phyloP scores from a whole-genome alignment of 257 asterid genomes.

The Ehretia macrophylla region DNA sequence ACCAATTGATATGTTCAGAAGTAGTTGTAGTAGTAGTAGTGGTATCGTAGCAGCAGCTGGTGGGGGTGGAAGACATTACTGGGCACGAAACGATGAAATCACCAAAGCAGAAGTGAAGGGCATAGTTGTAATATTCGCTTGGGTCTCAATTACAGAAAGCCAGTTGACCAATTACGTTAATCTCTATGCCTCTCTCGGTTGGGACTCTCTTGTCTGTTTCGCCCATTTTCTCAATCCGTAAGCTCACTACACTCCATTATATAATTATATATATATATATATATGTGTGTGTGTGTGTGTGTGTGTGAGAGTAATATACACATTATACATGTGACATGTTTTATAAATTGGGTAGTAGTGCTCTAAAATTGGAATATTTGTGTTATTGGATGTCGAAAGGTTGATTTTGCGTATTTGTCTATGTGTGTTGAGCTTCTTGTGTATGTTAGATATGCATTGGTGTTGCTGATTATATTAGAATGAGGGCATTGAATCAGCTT shows the following conservation, averaged over 20 bases:
- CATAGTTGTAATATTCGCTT: conserved; percentile 51
- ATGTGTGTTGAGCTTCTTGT: too few relatives aligned
- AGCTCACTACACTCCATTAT: conserved; percentile 12
- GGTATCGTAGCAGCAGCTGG: conserved; percentile 26
- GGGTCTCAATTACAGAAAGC: conserved; percentile 57
- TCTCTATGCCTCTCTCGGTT: conserved; percentile 68
- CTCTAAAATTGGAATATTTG: too few relatives aligned
- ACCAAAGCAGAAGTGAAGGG: conserved; percentile 45
- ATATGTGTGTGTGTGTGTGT: too few relatives aligned
- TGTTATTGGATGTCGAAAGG: too few relatives aligned
- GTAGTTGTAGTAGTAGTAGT: conserved; percentile 5
- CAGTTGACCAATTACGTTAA: conserved; percentile 43
- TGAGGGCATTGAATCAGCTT: too few relatives aligned
- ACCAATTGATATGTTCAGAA: conserved; percentile 25
- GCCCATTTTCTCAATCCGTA: conserved; percentile 78
- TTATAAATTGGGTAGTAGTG: too few relatives aligned
- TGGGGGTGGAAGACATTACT: conserved; percentile 48
- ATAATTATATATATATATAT: neutral
- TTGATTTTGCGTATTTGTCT: too few relatives aligned
- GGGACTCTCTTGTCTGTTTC: conserved; percentile 70
- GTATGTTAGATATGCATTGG: too few relatives aligned
- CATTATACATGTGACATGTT: too few relatives aligned
- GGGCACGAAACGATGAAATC: conserved; percentile 42
- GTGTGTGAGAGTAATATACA: too few relatives aligned
- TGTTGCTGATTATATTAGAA: too few relatives aligned